Evolutionary conservation across 2,329 filamentous ascomycete species (phyloP), one percentile per base, ranked within the genome.

Genomic region (Leptosphaerulina australis): DNA sequence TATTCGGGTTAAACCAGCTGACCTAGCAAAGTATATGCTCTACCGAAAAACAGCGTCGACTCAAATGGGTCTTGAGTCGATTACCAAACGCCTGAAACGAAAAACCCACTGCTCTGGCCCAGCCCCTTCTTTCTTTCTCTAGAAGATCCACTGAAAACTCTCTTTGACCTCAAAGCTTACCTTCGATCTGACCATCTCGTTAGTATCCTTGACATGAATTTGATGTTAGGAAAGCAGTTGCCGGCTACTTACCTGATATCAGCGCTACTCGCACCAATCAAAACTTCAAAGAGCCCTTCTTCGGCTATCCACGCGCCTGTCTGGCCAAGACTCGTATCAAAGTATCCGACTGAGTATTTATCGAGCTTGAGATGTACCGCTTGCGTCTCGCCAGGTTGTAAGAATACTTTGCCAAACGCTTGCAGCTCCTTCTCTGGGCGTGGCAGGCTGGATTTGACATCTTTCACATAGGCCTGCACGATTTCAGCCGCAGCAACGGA

Each of bases 391-490:
- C 70, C 67, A 4, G 72, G 69, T 44, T 68, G 60, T 26, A 75
- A 40, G 49, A 70, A 62, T 1, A 73, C 68, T 43, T 74, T 75
- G 50, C 81, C 81, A 62, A 90, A 90, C 0, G 84, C 86, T 25
- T 85, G 84, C 1, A 90, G 76, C 70, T 90, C 87, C 72, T 90
- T 89, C 59, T 84, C 81, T 0, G 87, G 87, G 17, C 87, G 76
- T 0, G 82, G 81, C n/a, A 90, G 75, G 8, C 80, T 75, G 1
- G 84, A 84, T 66, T 82, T 83, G 39, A 82, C 76, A 3, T 88
- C 85, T n/a, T 78, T 77, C 37, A 90, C 76, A 58, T 90, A 90
- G 2, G 85, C 75, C 71, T 90, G 87, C 6, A 89, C 82, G 26
- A 83, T 85, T 66, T 90, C 86, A 1, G 79, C 76, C 1, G 86